phyloP scores from a whole-genome alignment of 1,284 basidiomycete genomes.

The Pseudozyma hubeiensis region DNA sequence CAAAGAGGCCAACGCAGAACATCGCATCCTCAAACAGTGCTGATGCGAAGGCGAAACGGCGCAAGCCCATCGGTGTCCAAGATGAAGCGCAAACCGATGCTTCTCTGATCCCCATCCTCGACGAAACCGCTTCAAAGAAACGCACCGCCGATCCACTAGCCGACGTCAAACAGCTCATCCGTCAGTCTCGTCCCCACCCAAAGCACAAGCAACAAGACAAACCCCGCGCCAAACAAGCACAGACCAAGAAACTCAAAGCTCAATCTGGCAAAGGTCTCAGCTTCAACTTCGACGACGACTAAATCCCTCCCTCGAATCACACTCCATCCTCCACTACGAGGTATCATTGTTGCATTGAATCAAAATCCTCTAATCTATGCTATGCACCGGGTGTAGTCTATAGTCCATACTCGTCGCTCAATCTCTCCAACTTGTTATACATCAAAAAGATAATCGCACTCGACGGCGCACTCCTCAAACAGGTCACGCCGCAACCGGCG shows the following conservation, averaged over 20 bases:
- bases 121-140: background rate
- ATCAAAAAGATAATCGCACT: constrained; percentile 59
- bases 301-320: too few relatives aligned
- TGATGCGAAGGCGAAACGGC: constrained; percentile 1
- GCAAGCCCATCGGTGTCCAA: background rate
- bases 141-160: constrained; percentile 3
- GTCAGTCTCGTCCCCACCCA: background rate
- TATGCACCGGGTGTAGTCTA: background rate
- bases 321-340: background rate
- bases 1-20: background rate
- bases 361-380: too few relatives aligned
- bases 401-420: constrained; percentile 51
- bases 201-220: constrained; percentile 1
- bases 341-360: too few relatives aligned
- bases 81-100: background rate
- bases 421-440: constrained; percentile 63
- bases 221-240: constrained; percentile 16
- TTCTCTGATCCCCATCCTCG: background rate
- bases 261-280: constrained; percentile 49
- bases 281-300: constrained; percentile 45
- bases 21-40: background rate
- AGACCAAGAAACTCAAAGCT: constrained; percentile 23
- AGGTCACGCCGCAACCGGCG: constrained; percentile 91
- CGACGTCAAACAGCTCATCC: constrained; percentile 42
- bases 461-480: constrained; percentile 81